Conservation (phyloP, 2,329 filamentous ascomycete genomes). For the Sporothrix schenckii region DNA sequence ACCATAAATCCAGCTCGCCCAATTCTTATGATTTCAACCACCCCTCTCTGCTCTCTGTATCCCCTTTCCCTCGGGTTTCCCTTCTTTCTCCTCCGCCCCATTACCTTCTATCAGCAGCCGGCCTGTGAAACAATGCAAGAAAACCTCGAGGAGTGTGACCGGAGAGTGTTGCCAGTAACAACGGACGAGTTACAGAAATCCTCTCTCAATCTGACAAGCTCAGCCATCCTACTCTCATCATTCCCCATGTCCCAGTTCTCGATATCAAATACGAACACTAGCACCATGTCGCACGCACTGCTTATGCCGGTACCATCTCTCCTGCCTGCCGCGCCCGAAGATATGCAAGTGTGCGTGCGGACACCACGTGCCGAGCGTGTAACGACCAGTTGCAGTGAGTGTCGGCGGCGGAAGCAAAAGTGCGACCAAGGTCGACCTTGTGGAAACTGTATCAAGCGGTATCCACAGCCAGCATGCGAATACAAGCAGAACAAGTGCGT, state of each 20-base stretch:
- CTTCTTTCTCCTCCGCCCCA: neutral
- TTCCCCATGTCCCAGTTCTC: neutral
- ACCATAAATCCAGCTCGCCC: neutral
- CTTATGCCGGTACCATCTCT: slow-evolving; percentile 21
- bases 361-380: slow-evolving; percentile 38
- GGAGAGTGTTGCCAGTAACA: neutral
- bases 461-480: slow-evolving; percentile 55
- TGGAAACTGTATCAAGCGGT: slow-evolving; percentile 56
- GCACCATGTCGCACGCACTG: neutral
- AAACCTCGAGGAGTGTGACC: neutral
- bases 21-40: neutral
- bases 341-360: slow-evolving; percentile 40
- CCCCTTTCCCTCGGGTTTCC: neutral
- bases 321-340: slow-evolving; percentile 40
- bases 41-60: neutral
- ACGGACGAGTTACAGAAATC: neutral
- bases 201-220: neutral
- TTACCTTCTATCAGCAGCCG: neutral
- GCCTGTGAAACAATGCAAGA: neutral
- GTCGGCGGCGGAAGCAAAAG: slow-evolving; percentile 55
- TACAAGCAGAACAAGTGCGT: slow-evolving; percentile 44
- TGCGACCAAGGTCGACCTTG: slow-evolving; percentile 60
- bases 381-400: slow-evolving; percentile 52
- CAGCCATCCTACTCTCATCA: neutral
- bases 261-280: neutral